Percentiles rank a stretch among this genome's conserved stretches.
Conservation (phyloP, 2,329 filamentous ascomycete genomes). For the Proliferodiscus dingleyae region DNA sequence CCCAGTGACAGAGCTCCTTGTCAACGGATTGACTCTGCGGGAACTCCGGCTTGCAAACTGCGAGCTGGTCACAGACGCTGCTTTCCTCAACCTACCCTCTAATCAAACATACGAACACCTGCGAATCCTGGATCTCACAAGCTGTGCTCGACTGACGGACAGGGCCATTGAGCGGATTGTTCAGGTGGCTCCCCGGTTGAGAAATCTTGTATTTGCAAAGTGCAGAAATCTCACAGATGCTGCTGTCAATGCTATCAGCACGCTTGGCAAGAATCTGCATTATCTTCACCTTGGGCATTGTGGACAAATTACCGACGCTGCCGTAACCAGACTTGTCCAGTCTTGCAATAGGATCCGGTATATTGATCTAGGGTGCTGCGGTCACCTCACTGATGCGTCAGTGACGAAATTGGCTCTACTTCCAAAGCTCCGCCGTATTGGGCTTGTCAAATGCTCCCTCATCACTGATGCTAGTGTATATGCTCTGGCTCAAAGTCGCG, state of each 20-base stretch:
- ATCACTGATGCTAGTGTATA: constrained; percentile 90
- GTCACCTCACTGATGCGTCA: constrained; percentile 79
- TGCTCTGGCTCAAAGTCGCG: constrained; percentile 65
- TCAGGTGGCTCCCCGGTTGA: constrained; percentile 75
- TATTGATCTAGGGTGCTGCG: constrained; percentile 95
- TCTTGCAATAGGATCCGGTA: constrained; percentile 91
- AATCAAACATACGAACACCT: constrained; percentile 75
- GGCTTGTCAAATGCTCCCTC: constrained; percentile 84
- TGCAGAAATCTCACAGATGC: constrained; percentile 89
- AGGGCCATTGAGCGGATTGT: constrained; percentile 86
- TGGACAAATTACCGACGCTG: constrained; percentile 81
- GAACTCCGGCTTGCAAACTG: constrained; percentile 87
- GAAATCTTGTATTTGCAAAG: constrained; percentile 91
- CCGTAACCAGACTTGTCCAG: constrained; percentile 78
- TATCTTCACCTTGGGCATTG: constrained; percentile 96
- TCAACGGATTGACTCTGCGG: constrained; percentile 75
- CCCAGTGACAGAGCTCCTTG: constrained; percentile 75
- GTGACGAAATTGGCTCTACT: constrained; percentile 78
- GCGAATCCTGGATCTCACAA: constrained; percentile 89
- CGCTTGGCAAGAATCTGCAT: constrained; percentile 90
- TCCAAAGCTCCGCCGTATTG: constrained; percentile 91
- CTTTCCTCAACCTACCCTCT: constrained; percentile 73
- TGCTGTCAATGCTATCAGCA: constrained; percentile 80
- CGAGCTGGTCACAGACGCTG: constrained; percentile 76
- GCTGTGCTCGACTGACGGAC: constrained; percentile 78